Conservation (phyloP, 2,329 filamentous ascomycete species). For the Cyanodermella asteris region DNA sequence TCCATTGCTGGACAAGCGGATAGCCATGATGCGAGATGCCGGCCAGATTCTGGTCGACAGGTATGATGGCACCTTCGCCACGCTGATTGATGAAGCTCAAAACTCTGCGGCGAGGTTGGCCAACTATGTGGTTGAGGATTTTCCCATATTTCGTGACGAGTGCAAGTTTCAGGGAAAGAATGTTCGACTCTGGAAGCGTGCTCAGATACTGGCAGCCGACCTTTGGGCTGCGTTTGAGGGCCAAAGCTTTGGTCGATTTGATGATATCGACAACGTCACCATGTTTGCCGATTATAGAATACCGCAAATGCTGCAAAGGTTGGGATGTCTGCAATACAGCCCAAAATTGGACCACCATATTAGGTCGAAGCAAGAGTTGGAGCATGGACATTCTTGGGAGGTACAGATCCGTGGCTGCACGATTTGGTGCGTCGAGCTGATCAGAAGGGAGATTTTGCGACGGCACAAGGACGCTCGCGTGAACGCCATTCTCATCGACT, state of each 20-base stretch:
- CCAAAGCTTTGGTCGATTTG: conserved; percentile 53
- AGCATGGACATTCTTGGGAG: conserved; percentile 57
- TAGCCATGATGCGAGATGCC: conserved; percentile 63
- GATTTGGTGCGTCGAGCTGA: conserved; percentile 88
- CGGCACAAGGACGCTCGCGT: conserved; percentile 47
- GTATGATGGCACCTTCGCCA: conserved; percentile 52
- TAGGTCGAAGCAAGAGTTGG: conserved; percentile 38
- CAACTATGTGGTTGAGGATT: conserved; percentile 63
- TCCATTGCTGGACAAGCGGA: conserved; percentile 56
- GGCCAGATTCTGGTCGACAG: conserved; percentile 57
- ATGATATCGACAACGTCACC: conserved; percentile 84
- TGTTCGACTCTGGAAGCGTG: conserved; percentile 75
- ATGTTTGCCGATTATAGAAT: conserved; percentile 68
- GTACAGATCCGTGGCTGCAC: conserved; percentile 77
- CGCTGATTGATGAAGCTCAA: conserved; percentile 51
- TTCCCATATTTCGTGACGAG: conserved; percentile 71
- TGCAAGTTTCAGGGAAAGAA: conserved; percentile 48
- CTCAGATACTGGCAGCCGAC: conserved; percentile 89
- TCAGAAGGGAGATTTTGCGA: conserved; percentile 56
- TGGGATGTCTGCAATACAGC: conserved; percentile 68
- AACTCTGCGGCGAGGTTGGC: conserved; percentile 67
- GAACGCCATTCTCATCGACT: conserved; percentile 90
- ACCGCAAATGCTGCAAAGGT: conserved; percentile 69
- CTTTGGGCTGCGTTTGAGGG: conserved; percentile 91
- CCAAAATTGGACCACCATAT: conserved; percentile 56